These are phyloP conservation scores for Chaetoceros tenuissimus DNA, from an alignment of 108 stramenopile genomes.

Conservation along the genomic window DNA sequence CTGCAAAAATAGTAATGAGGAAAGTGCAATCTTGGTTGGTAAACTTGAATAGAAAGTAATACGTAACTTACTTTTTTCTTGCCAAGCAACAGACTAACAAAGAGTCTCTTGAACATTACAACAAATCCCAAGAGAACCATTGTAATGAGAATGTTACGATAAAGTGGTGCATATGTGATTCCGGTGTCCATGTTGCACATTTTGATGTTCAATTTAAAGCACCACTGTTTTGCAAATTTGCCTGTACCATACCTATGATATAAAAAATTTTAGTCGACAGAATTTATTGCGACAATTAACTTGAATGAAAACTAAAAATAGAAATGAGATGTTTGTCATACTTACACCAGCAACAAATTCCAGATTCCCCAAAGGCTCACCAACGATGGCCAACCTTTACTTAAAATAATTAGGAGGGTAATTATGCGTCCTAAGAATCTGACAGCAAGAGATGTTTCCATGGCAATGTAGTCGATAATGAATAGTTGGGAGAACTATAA, in stretches of 20 bases:
- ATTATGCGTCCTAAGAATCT: conserved; percentile 54
- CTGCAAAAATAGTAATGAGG: not conserved
- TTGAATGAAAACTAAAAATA: too few species aligned
- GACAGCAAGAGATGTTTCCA: conserved; percentile 28
- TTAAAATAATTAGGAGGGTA: conserved; percentile 57
- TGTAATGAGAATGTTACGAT: conserved; percentile 7
- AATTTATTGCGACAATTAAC: too few species aligned
- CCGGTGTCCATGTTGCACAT: too few species aligned
- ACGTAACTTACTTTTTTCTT: conserved; percentile 17
- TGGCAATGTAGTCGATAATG: conserved; percentile 30
- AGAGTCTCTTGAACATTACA: conserved; percentile 45
- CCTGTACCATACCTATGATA: not conserved
- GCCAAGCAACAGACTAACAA: conserved; percentile 49
- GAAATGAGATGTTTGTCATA: too few species aligned
- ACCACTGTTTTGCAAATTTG: not conserved
- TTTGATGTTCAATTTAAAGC: too few species aligned
- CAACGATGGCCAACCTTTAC: conserved; percentile 74
- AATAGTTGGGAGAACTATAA: conserved; percentile 51
- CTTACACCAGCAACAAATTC: conserved; percentile 53
- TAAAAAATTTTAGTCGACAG: too few species aligned
- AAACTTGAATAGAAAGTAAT: too few species aligned
- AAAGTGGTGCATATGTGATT: not conserved
- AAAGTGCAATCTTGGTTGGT: not conserved
- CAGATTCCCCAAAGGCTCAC: conserved; percentile 43
- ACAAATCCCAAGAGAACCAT: conserved; percentile 29